Base-by-base conservation (phyloP, 2,329 filamentous ascomycete species). In the Seiridium cupressi region DNA sequence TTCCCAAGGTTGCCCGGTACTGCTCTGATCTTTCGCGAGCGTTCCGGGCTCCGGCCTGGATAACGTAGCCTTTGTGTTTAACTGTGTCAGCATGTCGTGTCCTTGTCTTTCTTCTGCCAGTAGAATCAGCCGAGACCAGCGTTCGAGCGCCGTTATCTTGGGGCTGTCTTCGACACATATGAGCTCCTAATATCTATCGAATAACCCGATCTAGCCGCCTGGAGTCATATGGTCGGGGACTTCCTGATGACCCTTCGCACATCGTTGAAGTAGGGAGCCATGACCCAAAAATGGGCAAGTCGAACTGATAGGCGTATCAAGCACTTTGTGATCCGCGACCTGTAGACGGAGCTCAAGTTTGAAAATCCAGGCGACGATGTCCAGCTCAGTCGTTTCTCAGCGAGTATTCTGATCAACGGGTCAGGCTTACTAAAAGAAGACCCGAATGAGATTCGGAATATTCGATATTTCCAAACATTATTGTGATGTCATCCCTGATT, bases 311-410 rank as follows among this genome's bases (percentile, higher is more conserved):
- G 47, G 3, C 40, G 36, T 5, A 55, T 46, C 6, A 26, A 32
- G 40, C 54, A 57, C 5, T 57, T 42, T n/a, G 46, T 34, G 13
- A 44, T 57, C 35, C 59, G 51, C 9, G 56, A 49, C n/a, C 59
- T 46, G 18, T 59, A 51, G 5, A 44, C 36, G 3, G 56, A 18
- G 13, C 18, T 26, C 18, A 26, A 26, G 18, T 26, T 26, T 26
- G 18, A 26, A 26, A 26, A 26, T 26, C 1, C 18, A 26, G 18
- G 18, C 18, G 18, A 26, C 18, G 18, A 26, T 26, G 18, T 26
- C 18, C 18, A 26, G 18, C 18, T 26, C 18, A 26, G 18, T 26
- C 18, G 2, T 26, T 26, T 26, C 18, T 26, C 18, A 2, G 18
- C 18, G 18, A 26, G 1, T 26, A 26, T 26, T 26, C 18, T 26